phyloP scores from a whole-genome alignment of 306 rosid species.

The Arachis hypogaea region DNA sequence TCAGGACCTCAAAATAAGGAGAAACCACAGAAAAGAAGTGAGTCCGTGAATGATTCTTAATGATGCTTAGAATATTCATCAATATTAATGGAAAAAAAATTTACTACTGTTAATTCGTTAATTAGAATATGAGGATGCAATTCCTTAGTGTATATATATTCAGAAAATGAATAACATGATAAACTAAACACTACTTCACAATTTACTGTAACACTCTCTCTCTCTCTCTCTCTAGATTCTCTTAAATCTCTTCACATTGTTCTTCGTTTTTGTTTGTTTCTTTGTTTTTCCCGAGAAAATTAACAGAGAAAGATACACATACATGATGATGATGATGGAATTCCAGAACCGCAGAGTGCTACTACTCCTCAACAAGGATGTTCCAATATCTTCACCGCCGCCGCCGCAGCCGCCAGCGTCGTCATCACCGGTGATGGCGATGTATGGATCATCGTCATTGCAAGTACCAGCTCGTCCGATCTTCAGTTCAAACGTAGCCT shows the following conservation, averaged over 20 bases:
- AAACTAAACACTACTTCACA: too few relatives aligned
- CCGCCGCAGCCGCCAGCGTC: conserved; percentile 4
- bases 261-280: background rate
- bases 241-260: background rate
- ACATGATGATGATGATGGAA: conserved; percentile 24
- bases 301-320: background rate
- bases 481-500: conserved; percentile 13
- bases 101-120: too few relatives aligned
- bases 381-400: conserved; percentile 21
- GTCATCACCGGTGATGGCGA: background rate
- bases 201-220: too few relatives aligned
- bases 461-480: conserved; percentile 5
- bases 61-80: too few relatives aligned
- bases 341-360: conserved; percentile 40
- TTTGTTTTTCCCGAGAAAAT: background rate
- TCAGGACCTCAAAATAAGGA: too few relatives aligned
- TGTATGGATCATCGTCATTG: background rate
- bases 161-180: too few relatives aligned
- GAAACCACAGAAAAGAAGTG: too few relatives aligned
- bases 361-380: conserved; percentile 40
- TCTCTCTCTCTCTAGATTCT: background rate
- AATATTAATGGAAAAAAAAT: too few relatives aligned
- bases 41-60: too few relatives aligned
- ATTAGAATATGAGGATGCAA: too few relatives aligned
- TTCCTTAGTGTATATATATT: too few relatives aligned